phyloP scores from a whole-genome alignment of 2,329 filamentous ascomycete genomes.

The Ceratocystis cacaofunesta region DNA sequence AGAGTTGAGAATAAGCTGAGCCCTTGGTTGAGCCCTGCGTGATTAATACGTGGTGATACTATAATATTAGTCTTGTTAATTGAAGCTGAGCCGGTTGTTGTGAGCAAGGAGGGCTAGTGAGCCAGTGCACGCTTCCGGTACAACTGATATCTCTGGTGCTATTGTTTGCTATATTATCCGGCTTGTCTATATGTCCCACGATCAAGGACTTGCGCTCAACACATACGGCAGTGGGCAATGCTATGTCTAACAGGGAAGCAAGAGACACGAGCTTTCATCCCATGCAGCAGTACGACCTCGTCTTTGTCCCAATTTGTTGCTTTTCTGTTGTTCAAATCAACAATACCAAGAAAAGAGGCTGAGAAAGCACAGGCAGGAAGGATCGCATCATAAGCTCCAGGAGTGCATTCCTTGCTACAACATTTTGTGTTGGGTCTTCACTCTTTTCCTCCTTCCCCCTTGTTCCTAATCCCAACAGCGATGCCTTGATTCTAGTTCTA shows the following conservation, averaged over 20 bases:
- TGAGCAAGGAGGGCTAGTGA: not conserved
- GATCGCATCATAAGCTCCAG: not conserved
- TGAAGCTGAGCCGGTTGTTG: not conserved
- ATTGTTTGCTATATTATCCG: not conserved
- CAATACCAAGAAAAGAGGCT: not conserved
- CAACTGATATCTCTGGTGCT: not conserved
- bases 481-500: not conserved
- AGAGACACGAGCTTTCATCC: not conserved
- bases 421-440: not conserved
- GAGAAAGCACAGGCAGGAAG: not conserved
- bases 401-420: not conserved
- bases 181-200: too few species aligned
- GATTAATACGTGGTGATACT: not conserved
- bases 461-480: not conserved
- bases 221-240: not conserved
- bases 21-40: not conserved
- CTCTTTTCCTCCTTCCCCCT: not conserved
- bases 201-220: not conserved
- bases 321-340: not conserved
- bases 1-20: not conserved
- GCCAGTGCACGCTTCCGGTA: not conserved
- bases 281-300: not conserved
- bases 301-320: not conserved
- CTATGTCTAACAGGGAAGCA: not conserved
- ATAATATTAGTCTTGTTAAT: conserved; percentile 4